Percentiles rank a stretch among this genome's conserved stretches.
These are phyloP conservation scores for Conringia planisiliqua DNA, from an alignment of 345 rosid species.

Conservation along the genomic window DNA sequence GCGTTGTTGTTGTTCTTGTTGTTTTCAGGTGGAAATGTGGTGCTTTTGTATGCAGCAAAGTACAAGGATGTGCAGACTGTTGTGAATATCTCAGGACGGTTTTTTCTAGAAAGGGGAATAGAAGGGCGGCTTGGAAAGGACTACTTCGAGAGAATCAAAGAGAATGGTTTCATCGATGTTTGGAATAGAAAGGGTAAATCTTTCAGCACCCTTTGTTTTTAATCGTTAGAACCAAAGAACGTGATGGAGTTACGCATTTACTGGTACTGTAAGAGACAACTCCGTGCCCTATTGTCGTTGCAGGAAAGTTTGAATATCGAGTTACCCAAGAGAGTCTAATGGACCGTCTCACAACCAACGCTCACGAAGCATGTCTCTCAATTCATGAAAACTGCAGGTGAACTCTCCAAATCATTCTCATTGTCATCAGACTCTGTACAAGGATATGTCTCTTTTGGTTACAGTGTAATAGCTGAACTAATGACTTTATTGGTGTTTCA, in stretches of 20 bases:
- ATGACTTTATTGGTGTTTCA: slow-evolving; percentile 16
- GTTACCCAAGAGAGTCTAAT: slow-evolving; percentile 69
- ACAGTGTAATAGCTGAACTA: background rate
- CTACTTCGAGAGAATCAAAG: slow-evolving; percentile 55
- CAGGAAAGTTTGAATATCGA: slow-evolving; percentile 66
- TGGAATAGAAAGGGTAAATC: slow-evolving; percentile 54
- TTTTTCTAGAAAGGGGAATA: slow-evolving; percentile 63
- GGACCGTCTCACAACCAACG: slow-evolving; percentile 69
- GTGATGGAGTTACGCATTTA: background rate
- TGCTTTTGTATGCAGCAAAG: slow-evolving; percentile 79
- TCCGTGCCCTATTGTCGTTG: background rate
- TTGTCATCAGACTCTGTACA: background rate
- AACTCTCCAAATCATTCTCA: background rate
- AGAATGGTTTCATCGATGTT: slow-evolving; percentile 66
- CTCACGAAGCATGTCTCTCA: slow-evolving; percentile 48
- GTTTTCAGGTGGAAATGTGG: slow-evolving; percentile 79
- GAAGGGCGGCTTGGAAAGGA: slow-evolving; percentile 73
- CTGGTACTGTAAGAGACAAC: background rate
- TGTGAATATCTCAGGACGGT: slow-evolving; percentile 75
- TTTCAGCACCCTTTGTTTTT: background rate
- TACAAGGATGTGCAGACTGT: slow-evolving; percentile 53
- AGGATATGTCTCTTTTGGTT: background rate
- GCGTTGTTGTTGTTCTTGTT: slow-evolving; percentile 8
- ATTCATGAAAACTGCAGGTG: slow-evolving; percentile 65
- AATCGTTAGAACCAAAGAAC: background rate